Base-by-base conservation (phyloP, 2,329 filamentous ascomycete species). In the Aspergillus pseudonomiae region DNA sequence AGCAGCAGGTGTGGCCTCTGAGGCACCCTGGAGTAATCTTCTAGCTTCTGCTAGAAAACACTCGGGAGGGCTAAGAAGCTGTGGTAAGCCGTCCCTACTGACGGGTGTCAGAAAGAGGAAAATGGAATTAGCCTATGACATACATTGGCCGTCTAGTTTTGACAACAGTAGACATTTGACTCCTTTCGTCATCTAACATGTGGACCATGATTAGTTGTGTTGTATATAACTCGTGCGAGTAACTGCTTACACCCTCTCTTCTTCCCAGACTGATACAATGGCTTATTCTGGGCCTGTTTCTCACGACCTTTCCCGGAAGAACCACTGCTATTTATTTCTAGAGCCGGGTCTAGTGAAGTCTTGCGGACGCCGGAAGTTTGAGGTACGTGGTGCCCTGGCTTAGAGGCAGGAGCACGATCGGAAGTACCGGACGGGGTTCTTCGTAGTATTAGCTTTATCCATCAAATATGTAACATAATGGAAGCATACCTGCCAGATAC, bases 71-170 rank as follows among this genome's bases (percentile, higher is more conserved):
- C 67, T 66, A 28, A 71, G 60, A 32, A 59, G 48, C 50, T 39
- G 53, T 36, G 60, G 19, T 59, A 60, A 66, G 28, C 63, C 57
- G 32, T 28, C 53, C 21, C 62, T 69, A 39, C 36, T 28, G 16
- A n/a, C 7, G 28, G 26, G 46, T 39, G 55, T 65, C 50, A 60
- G 58, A 36, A 32, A 19, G n/a, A 10, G 11, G 21, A 34, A 48
- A 45, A 43, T 41, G 21, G 58, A 28, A 54, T 6, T 32, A 21
- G 9, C 4, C 12, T 57, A n/a, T 19, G 53, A 67, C 69, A 65
- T 69, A 68, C 67, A 68, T 58, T 50, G 66, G 66, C 41, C 66
- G 63, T 57, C 69, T 66, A 24, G 56, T 59, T 60, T 64, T 71
- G 50, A 65, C 24, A 30, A 36, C 34, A 10, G 32, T 36, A 45